A percentile compares a stretch with the other conserved stretches of the same genome.
phyloP scores from a whole-genome alignment of 2,329 filamentous ascomycete genomes.

The Phymatotrichopsis omnivora region DNA sequence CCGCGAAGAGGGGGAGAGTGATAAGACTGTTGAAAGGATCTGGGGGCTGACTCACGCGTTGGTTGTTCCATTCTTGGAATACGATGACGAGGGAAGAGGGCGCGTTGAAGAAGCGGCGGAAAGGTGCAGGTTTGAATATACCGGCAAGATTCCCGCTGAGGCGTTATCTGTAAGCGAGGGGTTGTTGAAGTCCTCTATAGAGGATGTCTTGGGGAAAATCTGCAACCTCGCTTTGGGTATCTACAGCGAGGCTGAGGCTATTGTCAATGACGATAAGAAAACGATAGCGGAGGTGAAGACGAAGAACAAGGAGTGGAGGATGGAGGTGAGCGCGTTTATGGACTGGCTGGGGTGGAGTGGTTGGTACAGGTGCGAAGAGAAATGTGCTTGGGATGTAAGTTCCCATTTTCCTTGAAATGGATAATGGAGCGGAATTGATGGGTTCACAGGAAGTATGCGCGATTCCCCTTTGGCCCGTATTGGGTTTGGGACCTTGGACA shows the following conservation, averaged over 20 bases:
- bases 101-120: conserved; percentile 2
- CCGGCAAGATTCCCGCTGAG: not conserved
- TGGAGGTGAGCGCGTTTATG: not conserved
- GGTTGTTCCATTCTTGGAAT: conserved; percentile 6
- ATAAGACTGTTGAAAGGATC: not conserved
- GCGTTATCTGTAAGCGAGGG: conserved; percentile 1
- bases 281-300: not conserved
- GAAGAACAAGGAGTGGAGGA: not conserved
- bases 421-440: not conserved
- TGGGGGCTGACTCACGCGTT: conserved; percentile 5
- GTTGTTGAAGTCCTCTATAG: conserved; percentile 2
- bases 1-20: too few relatives aligned
- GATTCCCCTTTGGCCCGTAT: conserved; percentile 10
- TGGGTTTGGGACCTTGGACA: too few relatives aligned
- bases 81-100: not conserved
- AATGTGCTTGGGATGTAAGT: conserved; percentile 7
- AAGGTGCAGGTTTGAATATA: conserved; percentile 10
- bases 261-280: not conserved
- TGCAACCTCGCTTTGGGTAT: conserved; percentile 7
- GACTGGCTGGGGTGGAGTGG: conserved; percentile 7
- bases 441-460: conserved; percentile 8
- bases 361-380: conserved; percentile 7
- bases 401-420: not conserved
- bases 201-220: conserved; percentile 2
- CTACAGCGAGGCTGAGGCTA: not conserved